phyloP scores from a whole-genome alignment of 2,329 filamentous ascomycete genomes.

The Cercospora sp. region DNA sequence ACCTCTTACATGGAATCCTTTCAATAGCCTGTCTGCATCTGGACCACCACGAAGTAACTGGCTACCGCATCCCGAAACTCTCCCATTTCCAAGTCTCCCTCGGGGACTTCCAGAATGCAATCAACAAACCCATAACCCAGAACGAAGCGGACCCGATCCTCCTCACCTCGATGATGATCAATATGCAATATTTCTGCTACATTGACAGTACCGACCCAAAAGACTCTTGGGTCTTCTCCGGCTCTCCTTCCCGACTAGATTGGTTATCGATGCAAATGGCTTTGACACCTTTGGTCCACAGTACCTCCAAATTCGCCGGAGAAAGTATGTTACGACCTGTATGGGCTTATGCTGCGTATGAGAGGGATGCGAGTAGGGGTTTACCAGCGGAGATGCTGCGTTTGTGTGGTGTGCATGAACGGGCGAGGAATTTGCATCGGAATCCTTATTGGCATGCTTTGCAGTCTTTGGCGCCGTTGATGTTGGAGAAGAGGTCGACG shows the following conservation, averaged over 20 bases:
- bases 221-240: conserved; percentile 17
- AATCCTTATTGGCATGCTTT: conserved; percentile 21
- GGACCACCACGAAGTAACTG: background rate
- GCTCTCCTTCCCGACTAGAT: conserved; percentile 1
- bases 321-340: conserved; percentile 9
- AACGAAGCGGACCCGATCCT: conserved; percentile 17
- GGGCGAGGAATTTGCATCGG: conserved; percentile 8
- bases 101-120: conserved; percentile 13
- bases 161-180: conserved; percentile 18
- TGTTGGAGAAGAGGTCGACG: conserved; percentile 11
- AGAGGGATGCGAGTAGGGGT: background rate
- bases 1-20: conserved; percentile 16
- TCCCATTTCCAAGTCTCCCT: conserved; percentile 16
- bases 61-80: conserved; percentile 14
- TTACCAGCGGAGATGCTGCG: conserved; percentile 13
- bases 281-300: conserved; percentile 9
- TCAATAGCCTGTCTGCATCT: conserved; percentile 16
- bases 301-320: conserved; percentile 8
- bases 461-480: conserved; percentile 17
- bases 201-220: conserved; percentile 4
- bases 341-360: conserved; percentile 5
- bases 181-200: conserved; percentile 15
- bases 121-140: conserved; percentile 11
- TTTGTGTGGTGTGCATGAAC: conserved; percentile 16
- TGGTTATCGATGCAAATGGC: conserved; percentile 19